These are phyloP conservation scores for Casaregolazyma lundiana DNA, from an alignment of 1,139 yeast species.

Conservation along the genomic window DNA sequence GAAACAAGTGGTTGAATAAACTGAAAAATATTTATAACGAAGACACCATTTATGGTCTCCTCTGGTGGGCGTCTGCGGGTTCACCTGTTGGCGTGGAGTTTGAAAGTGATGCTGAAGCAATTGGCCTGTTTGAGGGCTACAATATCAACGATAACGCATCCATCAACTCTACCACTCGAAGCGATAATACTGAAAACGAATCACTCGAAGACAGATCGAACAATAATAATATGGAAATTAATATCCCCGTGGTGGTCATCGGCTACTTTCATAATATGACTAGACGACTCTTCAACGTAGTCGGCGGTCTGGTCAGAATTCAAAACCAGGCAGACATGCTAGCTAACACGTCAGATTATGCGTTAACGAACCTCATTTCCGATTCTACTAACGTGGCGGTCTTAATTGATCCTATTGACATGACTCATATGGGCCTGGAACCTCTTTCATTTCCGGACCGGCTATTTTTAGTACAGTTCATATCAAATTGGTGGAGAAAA, in stretches of 20 bases:
- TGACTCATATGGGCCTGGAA: constrained; percentile 70
- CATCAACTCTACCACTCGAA: background rate
- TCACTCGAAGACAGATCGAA: background rate
- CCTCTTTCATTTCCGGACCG: constrained; percentile 59
- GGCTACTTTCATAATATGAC: constrained; percentile 32
- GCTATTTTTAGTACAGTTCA: constrained; percentile 51
- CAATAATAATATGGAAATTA: constrained; percentile 1
- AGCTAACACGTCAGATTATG: constrained; percentile 5
- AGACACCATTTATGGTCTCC: constrained; percentile 42
- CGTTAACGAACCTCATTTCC: constrained; percentile 2
- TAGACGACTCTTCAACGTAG: constrained; percentile 23
- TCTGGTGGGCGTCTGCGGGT: constrained; percentile 88
- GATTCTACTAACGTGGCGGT: constrained; percentile 40
- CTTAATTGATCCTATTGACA: constrained; percentile 37
- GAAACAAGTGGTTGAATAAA: constrained; percentile 2
- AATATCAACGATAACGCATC: constrained; percentile 1
- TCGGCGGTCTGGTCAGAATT: constrained; percentile 18
- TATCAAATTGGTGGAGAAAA: constrained; percentile 53
- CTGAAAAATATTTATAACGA: constrained; percentile 13
- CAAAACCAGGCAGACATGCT: constrained; percentile 15
- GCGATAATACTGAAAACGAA: constrained; percentile 2
- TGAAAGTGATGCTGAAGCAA: constrained; percentile 30
- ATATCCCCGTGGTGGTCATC: constrained; percentile 15
- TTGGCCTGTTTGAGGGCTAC: constrained; percentile 8
- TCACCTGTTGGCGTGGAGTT: constrained; percentile 43